Conservation (phyloP, 768 basidiomycete genomes). For the Naganishia vaughanmartiniae region DNA sequence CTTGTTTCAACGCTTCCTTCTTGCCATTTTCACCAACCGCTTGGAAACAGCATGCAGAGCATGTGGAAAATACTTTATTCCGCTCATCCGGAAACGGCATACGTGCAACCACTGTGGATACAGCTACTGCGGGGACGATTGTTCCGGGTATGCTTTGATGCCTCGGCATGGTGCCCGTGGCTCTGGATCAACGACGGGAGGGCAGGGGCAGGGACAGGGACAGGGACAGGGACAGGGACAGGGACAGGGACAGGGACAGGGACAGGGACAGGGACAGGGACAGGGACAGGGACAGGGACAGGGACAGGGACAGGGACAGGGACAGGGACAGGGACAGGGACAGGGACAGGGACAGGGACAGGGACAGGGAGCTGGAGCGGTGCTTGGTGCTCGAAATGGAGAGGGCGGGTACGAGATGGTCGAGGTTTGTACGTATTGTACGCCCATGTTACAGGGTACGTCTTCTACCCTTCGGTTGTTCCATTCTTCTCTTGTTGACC, state of each 20-base stretch:
- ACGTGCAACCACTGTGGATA: conserved; percentile 50
- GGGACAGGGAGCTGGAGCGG: conserved; percentile 23
- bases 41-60: conserved; percentile 42
- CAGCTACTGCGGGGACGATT: conserved; percentile 47
- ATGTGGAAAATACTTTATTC: conserved; percentile 50
- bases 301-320: too few species aligned
- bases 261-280: too few species aligned
- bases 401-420: conserved; percentile 49
- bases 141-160: conserved; percentile 49
- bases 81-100: conserved; percentile 45
- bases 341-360: conserved; percentile 34
- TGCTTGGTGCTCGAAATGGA: conserved; percentile 22
- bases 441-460: conserved; percentile 50
- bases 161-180: conserved; percentile 35
- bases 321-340: too few species aligned
- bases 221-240: too few species aligned
- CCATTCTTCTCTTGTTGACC: background rate
- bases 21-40: too few species aligned
- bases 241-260: too few species aligned
- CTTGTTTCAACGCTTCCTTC: too few species aligned
- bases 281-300: too few species aligned
- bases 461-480: background rate
- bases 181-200: background rate
- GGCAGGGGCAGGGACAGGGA: background rate
- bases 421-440: conserved; percentile 45